phyloP scores from a whole-genome alignment of 2,329 filamentous ascomycete species.

The Alternaria incomplexa region DNA sequence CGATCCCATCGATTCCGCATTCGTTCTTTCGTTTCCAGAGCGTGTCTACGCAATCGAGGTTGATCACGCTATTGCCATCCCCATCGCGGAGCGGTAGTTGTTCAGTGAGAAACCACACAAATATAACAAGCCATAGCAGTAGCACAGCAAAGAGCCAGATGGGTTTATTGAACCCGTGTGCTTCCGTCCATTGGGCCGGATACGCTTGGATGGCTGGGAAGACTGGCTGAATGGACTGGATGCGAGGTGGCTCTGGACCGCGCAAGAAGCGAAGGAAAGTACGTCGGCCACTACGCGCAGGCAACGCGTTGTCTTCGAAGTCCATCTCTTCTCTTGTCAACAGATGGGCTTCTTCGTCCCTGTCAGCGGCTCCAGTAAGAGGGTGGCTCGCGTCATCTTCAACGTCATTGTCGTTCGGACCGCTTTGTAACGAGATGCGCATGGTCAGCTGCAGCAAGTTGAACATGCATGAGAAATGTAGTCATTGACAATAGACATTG shows the following conservation, averaged over 20 bases:
- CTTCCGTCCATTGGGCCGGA: constrained; percentile 66
- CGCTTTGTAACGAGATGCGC: background rate
- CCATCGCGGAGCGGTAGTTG: constrained; percentile 65
- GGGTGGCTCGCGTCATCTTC: constrained; percentile 15
- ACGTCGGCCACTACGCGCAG: constrained; percentile 4
- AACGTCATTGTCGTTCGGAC: background rate
- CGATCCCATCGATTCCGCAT: constrained; percentile 75
- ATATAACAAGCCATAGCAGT: constrained; percentile 70
- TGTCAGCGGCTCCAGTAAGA: constrained; percentile 6
- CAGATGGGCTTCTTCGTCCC: constrained; percentile 39
- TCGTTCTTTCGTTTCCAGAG: constrained; percentile 74
- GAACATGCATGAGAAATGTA: background rate
- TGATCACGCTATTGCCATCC: constrained; percentile 67
- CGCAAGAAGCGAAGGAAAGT: constrained; percentile 43
- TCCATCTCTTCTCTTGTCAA: constrained; percentile 34
- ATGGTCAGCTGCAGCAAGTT: background rate
- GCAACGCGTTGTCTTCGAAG: constrained; percentile 26
- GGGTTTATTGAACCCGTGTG: constrained; percentile 51
- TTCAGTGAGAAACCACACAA: constrained; percentile 68
- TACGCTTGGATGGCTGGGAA: constrained; percentile 70
- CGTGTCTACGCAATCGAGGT: constrained; percentile 70
- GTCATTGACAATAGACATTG: background rate
- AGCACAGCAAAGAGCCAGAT: constrained; percentile 64
- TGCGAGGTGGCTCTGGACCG: constrained; percentile 52
- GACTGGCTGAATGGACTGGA: constrained; percentile 55